These are phyloP conservation scores for Aspergillus sclerotiicarbonarius DNA, from an alignment of 495 filamentous ascomycete species.

Conservation along the genomic window DNA sequence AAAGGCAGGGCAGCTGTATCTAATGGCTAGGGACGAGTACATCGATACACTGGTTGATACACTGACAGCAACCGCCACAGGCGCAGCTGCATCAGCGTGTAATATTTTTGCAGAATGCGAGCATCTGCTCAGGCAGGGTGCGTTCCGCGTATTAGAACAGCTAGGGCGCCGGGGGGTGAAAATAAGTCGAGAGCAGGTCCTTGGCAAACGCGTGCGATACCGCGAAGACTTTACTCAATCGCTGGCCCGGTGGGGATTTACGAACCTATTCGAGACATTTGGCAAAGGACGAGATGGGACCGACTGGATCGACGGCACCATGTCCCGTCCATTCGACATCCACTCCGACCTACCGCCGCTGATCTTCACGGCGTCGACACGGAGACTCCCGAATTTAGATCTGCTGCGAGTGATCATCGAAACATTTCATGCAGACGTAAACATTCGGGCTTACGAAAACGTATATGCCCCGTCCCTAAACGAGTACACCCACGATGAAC, in stretches of 20 bases:
- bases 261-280: slow-evolving; percentile 19
- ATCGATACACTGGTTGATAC: not conserved
- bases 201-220: not conserved
- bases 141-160: not conserved
- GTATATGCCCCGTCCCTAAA: not conserved
- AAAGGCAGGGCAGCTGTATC: not conserved
- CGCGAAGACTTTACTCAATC: slow-evolving; percentile 4
- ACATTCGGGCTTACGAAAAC: slow-evolving; percentile 9
- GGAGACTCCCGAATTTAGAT: slow-evolving; percentile 40
- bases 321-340: not conserved
- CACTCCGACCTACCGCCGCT: slow-evolving; percentile 17
- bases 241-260: slow-evolving; percentile 22
- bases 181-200: not conserved
- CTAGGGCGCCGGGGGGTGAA: not conserved
- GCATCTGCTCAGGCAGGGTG: not conserved
- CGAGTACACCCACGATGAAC: not conserved
- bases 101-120: not conserved
- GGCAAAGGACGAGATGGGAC: slow-evolving; percentile 7
- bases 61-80: not conserved
- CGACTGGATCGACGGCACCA: slow-evolving; percentile 20
- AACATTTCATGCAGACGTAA: slow-evolving; percentile 34
- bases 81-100: not conserved
- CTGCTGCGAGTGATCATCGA: slow-evolving; percentile 42
- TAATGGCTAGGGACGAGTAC: not conserved
- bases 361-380: slow-evolving; percentile 29